Conservation (phyloP, 768 basidiomycete genomes). For the Russula lepida region DNA sequence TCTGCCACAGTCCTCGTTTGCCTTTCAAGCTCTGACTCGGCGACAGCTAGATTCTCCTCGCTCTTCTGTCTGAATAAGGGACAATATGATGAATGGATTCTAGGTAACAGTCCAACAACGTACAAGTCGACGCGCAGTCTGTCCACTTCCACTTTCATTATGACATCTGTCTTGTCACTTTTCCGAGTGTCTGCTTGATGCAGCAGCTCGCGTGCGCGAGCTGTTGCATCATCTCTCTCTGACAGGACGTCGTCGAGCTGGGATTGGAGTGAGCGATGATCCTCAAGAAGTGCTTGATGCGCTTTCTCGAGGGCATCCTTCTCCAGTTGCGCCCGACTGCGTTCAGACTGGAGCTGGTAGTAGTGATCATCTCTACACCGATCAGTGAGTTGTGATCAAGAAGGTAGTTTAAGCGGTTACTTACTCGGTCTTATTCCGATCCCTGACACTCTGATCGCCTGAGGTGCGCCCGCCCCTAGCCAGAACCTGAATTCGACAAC, state of each 20-base stretch:
- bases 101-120: slow-evolving; percentile 29
- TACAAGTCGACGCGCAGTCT: slow-evolving; percentile 76
- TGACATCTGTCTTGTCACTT: slow-evolving; percentile 62
- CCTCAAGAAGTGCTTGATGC: slow-evolving; percentile 66
- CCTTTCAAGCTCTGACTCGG: slow-evolving; percentile 79
- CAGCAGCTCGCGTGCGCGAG: slow-evolving; percentile 50
- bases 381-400: slow-evolving; percentile 6
- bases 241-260: slow-evolving; percentile 65
- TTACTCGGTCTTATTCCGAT: slow-evolving; percentile 71
- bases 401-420: slow-evolving; percentile 26
- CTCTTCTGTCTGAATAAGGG: slow-evolving; percentile 70
- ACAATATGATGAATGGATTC: slow-evolving; percentile 24
- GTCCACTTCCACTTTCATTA: slow-evolving; percentile 75
- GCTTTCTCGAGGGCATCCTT: slow-evolving; percentile 82
- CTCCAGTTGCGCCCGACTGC: slow-evolving; percentile 67
- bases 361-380: slow-evolving; percentile 73
- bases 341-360: slow-evolving; percentile 75
- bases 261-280: slow-evolving; percentile 67
- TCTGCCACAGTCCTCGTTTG: slow-evolving; percentile 61
- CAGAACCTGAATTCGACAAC: slow-evolving; percentile 50
- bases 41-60: slow-evolving; percentile 80
- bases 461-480: slow-evolving; percentile 49
- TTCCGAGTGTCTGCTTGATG: slow-evolving; percentile 55
- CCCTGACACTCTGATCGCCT: slow-evolving; percentile 41
- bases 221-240: slow-evolving; percentile 70